Evolutionary conservation across 257 asterid species (phyloP).

Genomic region (Craterostigma plantagineum): DNA sequence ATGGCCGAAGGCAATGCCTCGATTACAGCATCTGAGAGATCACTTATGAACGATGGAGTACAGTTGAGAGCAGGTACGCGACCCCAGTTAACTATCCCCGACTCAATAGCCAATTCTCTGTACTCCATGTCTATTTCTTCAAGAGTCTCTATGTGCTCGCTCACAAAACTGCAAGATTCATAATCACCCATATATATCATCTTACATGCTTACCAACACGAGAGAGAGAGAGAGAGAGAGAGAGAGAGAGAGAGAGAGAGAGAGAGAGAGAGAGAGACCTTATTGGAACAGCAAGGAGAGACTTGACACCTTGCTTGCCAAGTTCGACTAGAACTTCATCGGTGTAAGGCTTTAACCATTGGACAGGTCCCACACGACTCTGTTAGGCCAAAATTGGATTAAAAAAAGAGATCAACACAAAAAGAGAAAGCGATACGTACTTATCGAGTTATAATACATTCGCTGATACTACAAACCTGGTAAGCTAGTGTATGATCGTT

Average conservation of each 20-base stretch:
- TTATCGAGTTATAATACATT: background rate
- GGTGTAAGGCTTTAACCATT: constrained; percentile 94
- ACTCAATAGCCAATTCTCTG: constrained; percentile 67
- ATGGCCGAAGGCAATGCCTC: constrained; percentile 77
- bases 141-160: constrained; percentile 96
- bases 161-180: constrained; percentile 59
- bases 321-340: constrained; percentile 95
- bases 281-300: constrained; percentile 83
- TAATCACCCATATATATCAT: background rate
- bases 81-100: constrained; percentile 84
- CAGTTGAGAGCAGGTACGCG: constrained; percentile 97
- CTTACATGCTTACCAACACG: too few species aligned
- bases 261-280: constrained; percentile 25
- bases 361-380: constrained; percentile 99
- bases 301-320: constrained; percentile 74
- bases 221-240: background rate
- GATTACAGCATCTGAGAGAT: constrained; percentile 80
- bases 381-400: too few species aligned
- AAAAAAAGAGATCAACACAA: background rate
- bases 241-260: background rate
- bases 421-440: background rate
- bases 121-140: constrained; percentile 98
- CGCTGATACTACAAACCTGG: constrained; percentile 35
- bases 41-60: constrained; percentile 59
- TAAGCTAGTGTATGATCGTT: constrained; percentile 76